Conservation (phyloP, 495 filamentous ascomycete species). For the Endocarpon pusillum region DNA sequence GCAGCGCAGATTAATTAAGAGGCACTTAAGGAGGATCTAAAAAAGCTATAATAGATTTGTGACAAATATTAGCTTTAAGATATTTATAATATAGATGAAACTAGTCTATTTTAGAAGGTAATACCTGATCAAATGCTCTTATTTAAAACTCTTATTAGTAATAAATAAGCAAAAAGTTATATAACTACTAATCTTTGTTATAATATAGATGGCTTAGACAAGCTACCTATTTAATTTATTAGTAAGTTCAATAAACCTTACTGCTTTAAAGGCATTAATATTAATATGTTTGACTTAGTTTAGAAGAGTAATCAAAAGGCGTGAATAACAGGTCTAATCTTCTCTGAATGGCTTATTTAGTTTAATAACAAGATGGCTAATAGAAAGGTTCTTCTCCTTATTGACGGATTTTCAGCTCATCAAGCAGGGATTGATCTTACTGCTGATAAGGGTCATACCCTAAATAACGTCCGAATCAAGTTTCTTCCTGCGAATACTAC, state of each 20-base stretch:
- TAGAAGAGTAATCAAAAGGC: conserved; percentile 15
- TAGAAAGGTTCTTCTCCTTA: conserved; percentile 13
- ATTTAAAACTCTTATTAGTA: conserved; percentile 3
- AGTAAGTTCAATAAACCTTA: conserved; percentile 11
- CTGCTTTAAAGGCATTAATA: conserved; percentile 8
- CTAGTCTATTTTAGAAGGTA: conserved; percentile 14
- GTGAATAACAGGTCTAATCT: conserved; percentile 15
- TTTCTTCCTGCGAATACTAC: conserved; percentile 17
- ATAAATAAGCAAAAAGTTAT: conserved; percentile 11
- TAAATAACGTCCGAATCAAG: conserved; percentile 10
- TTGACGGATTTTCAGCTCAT: conserved; percentile 20
- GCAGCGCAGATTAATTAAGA: conserved; percentile 6
- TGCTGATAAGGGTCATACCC: conserved; percentile 1
- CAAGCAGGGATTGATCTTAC: conserved; percentile 7
- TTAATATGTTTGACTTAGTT: conserved; percentile 8
- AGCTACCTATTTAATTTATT: conserved; percentile 13
- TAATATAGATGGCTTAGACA: conserved; percentile 11
- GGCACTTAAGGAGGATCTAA: conserved; percentile 11
- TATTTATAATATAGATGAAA: conserved; percentile 16
- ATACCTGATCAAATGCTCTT: conserved; percentile 10
- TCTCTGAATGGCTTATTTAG: conserved; percentile 13
- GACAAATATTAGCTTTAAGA: too few relatives aligned
- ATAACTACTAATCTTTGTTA: conserved; percentile 11
- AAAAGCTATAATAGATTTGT: too few relatives aligned
- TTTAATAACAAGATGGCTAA: conserved; percentile 13